These are phyloP conservation scores for Piloderma croceum DNA, from an alignment of 768 basidiomycete species.

Conservation along the genomic window DNA sequence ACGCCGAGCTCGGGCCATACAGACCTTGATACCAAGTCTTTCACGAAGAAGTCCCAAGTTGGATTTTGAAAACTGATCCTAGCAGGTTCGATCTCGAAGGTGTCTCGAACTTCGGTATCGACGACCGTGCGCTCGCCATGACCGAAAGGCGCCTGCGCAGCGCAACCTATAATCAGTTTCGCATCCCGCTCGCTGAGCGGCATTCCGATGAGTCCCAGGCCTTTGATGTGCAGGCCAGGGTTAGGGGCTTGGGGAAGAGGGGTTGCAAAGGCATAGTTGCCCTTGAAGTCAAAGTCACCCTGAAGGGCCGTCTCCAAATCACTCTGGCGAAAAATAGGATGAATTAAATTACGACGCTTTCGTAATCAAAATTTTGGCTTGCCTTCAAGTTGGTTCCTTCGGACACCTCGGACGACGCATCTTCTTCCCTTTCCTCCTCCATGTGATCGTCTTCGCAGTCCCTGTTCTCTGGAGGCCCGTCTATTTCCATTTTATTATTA, in stretches of 20 bases:
- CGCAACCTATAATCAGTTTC: constrained; percentile 27
- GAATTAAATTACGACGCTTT: too few relatives aligned
- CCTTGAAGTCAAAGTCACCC: too few relatives aligned
- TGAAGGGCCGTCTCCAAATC: too few relatives aligned
- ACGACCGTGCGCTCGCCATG: constrained; percentile 38
- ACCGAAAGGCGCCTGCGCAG: constrained; percentile 41
- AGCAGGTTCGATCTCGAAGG: constrained; percentile 44
- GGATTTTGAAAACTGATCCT: constrained; percentile 37
- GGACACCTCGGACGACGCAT: too few relatives aligned
- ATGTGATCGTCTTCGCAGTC: too few relatives aligned
- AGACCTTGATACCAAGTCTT: constrained; percentile 20
- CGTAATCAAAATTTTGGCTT: too few relatives aligned
- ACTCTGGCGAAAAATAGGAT: too few relatives aligned
- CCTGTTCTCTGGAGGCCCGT: too few relatives aligned
- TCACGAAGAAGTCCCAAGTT: constrained; percentile 34
- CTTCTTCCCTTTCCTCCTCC: too few relatives aligned
- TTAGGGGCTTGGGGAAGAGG: not conserved
- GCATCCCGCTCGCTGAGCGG: constrained; percentile 27
- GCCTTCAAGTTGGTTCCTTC: too few relatives aligned
- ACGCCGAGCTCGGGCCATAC: constrained; percentile 36
- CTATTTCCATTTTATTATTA: too few relatives aligned
- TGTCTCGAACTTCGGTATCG: constrained; percentile 41
- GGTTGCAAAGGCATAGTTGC: not conserved
- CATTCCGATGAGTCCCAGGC: not conserved
- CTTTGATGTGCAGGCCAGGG: not conserved